Percentiles rank a stretch among this genome's conserved stretches.
Evolutionary conservation across 805 yeast species (phyloP).

Genomic region (Candida parachauliodes): DNA sequence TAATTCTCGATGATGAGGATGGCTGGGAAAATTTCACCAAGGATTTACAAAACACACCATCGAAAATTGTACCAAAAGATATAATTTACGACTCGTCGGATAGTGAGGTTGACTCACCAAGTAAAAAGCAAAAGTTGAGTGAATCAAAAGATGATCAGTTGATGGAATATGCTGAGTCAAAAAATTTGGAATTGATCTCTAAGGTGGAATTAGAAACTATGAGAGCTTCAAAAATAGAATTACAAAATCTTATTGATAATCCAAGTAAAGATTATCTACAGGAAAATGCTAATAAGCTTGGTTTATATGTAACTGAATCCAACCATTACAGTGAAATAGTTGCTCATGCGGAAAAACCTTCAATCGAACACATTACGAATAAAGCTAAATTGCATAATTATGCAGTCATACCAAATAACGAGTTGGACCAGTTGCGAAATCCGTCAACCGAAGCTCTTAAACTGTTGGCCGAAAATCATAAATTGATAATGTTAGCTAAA

Average conservation of each 20-base stretch:
- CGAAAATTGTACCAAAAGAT: slow-evolving; percentile 2
- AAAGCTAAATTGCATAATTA: slow-evolving; percentile 15
- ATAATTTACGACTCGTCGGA: slow-evolving; percentile 23
- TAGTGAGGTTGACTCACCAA: slow-evolving; percentile 14
- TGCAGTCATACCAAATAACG: slow-evolving; percentile 12
- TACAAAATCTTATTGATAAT: slow-evolving; percentile 15
- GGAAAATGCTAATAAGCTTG: slow-evolving; percentile 29
- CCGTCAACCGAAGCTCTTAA: slow-evolving; percentile 20
- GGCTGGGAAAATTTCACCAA: slow-evolving; percentile 41
- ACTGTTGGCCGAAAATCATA: slow-evolving; percentile 7
- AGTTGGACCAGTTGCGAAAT: slow-evolving; percentile 19
- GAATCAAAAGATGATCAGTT: slow-evolving; percentile 30
- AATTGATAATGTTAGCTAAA: slow-evolving; percentile 12
- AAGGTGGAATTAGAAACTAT: slow-evolving; percentile 16
- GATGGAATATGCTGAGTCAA: slow-evolving; percentile 21
- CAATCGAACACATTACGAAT: slow-evolving; percentile 18
- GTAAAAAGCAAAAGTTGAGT: slow-evolving; percentile 20
- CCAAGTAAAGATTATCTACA: slow-evolving; percentile 31
- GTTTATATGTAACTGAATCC: slow-evolving; percentile 3
- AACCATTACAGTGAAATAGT: slow-evolving; percentile 26
- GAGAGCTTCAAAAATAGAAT: background rate
- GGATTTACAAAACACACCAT: slow-evolving; percentile 15
- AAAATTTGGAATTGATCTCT: slow-evolving; percentile 16
- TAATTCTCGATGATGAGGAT: slow-evolving; percentile 25
- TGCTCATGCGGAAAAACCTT: slow-evolving; percentile 21